Conservation (phyloP, 257 asterid genomes). For the Lycium ferocissimum region DNA sequence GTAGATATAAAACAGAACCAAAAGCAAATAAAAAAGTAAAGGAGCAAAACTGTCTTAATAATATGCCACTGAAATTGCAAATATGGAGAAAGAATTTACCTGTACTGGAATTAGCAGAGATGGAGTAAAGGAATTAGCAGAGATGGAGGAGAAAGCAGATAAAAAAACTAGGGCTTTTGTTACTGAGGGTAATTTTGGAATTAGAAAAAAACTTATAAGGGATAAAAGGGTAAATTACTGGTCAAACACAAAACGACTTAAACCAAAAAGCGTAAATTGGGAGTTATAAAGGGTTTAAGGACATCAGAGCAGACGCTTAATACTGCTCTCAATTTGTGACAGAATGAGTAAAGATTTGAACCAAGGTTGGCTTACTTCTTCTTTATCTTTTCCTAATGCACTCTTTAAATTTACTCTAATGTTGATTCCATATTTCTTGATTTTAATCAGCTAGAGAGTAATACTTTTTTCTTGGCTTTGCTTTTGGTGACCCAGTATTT, state of each 20-base stretch:
- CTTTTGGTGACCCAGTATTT: neutral
- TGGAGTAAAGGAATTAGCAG: no score
- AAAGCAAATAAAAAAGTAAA: no score
- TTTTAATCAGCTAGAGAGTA: neutral
- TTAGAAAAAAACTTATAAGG: neutral
- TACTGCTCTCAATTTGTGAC: neutral
- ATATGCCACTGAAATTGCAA: neutral
- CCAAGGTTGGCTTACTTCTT: neutral
- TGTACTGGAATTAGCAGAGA: no score
- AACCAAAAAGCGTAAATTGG: neutral
- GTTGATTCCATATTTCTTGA: neutral
- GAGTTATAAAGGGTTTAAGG: neutral
- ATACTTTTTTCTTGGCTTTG: neutral
- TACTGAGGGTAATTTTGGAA: neutral
- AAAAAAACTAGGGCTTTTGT: neutral
- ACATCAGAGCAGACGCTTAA: no score
- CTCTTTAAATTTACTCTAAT: neutral
- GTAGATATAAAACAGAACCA: no score
- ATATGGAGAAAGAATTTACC: neutral
- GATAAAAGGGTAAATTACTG: neutral
- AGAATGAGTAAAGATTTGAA: conserved; percentile 15
- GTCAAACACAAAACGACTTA: no score
- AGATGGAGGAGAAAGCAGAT: neutral
- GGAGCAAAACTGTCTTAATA: no score
- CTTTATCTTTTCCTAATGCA: neutral